Percentiles rank a stretch among this genome's conserved stretches.
Evolutionary conservation across 768 basidiomycete genomes (phyloP).

Genomic region (Kwoniella sp.): DNA sequence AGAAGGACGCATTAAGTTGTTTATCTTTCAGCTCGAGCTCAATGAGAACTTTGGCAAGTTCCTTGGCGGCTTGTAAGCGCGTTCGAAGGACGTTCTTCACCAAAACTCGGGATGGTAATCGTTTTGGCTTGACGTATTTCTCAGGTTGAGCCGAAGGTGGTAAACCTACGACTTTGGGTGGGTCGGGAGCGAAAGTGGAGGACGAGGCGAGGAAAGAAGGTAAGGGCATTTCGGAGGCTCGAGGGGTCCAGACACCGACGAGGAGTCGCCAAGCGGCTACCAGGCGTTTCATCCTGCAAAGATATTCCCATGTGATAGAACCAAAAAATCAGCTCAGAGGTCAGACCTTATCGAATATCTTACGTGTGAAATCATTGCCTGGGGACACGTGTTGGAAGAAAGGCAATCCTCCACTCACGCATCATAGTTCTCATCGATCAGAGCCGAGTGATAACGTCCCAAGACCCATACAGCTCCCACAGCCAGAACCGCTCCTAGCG

Average conservation of each 20-base stretch:
- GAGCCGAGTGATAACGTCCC: conserved; percentile 77
- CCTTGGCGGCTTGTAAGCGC: conserved; percentile 77
- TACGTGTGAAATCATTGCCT: no score
- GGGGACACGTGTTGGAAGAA: conserved; percentile 6
- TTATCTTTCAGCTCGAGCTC: conserved; percentile 59
- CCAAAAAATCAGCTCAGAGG: neutral
- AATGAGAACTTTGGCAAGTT: conserved; percentile 71
- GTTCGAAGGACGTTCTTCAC: conserved; percentile 86
- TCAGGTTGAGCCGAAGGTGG: conserved; percentile 33
- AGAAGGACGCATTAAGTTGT: conserved; percentile 58
- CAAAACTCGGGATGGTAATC: conserved; percentile 75
- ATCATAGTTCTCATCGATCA: conserved; percentile 85
- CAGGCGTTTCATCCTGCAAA: conserved; percentile 74
- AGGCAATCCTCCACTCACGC: conserved; percentile 61
- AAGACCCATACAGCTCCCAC: conserved; percentile 71
- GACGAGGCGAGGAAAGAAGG: conserved; percentile 61
- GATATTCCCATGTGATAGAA: neutral
- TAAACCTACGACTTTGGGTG: conserved; percentile 42
- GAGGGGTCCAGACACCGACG: conserved; percentile 89
- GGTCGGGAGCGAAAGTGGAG: conserved; percentile 35
- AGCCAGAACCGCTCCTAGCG: conserved; percentile 72
- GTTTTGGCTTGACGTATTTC: conserved; percentile 34
- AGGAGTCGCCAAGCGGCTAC: conserved; percentile 95
- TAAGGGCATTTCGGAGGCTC: conserved; percentile 75
- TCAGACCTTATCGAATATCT: no score